Evolutionary conservation across 1,284 basidiomycete species (phyloP).

Genomic region (Ganoderma leucocontextum): DNA sequence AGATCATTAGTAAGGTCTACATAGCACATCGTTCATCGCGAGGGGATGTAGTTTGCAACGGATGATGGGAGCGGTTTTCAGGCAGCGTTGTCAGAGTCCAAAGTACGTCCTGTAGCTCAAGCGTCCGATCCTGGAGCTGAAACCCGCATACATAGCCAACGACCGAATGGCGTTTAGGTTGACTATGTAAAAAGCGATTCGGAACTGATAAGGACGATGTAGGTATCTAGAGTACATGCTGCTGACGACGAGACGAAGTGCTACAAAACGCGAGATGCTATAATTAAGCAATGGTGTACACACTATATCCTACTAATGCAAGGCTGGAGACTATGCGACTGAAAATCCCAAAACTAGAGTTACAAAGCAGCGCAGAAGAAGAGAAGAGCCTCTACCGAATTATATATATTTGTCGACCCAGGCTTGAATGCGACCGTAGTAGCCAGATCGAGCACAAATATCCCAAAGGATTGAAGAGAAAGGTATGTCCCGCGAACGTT

Average conservation of each 20-base stretch:
- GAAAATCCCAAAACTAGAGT: neutral
- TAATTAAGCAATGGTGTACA: slow-evolving; percentile 1
- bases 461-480: neutral
- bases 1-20: too few species aligned
- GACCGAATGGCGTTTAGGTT: too few species aligned
- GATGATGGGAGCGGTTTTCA: too few species aligned
- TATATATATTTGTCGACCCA: neutral
- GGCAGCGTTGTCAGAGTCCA: too few species aligned
- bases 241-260: neutral
- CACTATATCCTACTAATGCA: neutral
- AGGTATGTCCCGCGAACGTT: neutral
- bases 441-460: neutral
- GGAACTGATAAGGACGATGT: neutral
- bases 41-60: too few species aligned
- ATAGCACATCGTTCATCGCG: too few species aligned
- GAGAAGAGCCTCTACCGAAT: neutral
- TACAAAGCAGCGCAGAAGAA: slow-evolving; percentile 1
- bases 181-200: too few species aligned
- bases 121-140: too few species aligned
- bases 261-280: neutral
- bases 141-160: too few species aligned
- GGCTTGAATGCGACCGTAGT: neutral
- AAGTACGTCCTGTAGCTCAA: too few species aligned
- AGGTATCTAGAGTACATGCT: neutral
- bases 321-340: neutral